Percentiles rank a stretch among this genome's conserved stretches.
These are phyloP conservation scores for Lithospermum erythrorhizon DNA, from an alignment of 257 asterid species.

Conservation along the genomic window DNA sequence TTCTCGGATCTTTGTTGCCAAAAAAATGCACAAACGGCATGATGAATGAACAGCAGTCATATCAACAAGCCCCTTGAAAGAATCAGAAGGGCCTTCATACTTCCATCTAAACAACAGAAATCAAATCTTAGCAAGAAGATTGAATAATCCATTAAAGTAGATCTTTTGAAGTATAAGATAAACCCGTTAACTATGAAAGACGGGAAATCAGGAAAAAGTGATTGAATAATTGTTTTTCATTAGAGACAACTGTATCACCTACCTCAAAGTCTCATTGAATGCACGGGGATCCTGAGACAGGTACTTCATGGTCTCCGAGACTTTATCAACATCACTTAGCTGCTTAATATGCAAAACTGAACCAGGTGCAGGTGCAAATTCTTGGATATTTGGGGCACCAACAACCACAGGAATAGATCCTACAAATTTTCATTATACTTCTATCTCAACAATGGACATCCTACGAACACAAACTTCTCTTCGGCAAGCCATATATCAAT, in stretches of 20 bases:
- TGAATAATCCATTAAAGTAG: too few relatives aligned
- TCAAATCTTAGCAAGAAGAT: background rate
- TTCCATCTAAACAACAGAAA: slow-evolving; percentile 62
- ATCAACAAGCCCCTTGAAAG: slow-evolving; percentile 94
- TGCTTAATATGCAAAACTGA: slow-evolving; percentile 77
- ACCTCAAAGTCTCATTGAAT: slow-evolving; percentile 70
- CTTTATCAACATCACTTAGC: slow-evolving; percentile 45
- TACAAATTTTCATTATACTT: slow-evolving; percentile 15
- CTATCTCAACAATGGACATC: slow-evolving; percentile 10
- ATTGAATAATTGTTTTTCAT: too few relatives aligned
- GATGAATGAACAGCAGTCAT: slow-evolving; percentile 99
- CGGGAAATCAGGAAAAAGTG: too few relatives aligned
- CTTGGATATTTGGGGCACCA: slow-evolving; percentile 93
- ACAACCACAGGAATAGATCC: slow-evolving; percentile 91
- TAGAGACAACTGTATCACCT: background rate
- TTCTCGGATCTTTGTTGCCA: slow-evolving; percentile 66
- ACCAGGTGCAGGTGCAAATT: slow-evolving; percentile 68
- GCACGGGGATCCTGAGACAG: slow-evolving; percentile 65
- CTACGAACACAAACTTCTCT: too few relatives aligned
- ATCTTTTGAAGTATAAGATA: too few relatives aligned
- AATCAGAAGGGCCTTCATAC: slow-evolving; percentile 83
- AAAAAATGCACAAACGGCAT: slow-evolving; percentile 82
- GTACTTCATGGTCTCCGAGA: slow-evolving; percentile 76
- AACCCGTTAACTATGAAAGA: too few relatives aligned
- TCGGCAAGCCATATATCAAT: too few relatives aligned